Evolutionary conservation across 108 stramenopile genomes (phyloP).

Genomic region (Cyclostephanos invisitatus): DNA sequence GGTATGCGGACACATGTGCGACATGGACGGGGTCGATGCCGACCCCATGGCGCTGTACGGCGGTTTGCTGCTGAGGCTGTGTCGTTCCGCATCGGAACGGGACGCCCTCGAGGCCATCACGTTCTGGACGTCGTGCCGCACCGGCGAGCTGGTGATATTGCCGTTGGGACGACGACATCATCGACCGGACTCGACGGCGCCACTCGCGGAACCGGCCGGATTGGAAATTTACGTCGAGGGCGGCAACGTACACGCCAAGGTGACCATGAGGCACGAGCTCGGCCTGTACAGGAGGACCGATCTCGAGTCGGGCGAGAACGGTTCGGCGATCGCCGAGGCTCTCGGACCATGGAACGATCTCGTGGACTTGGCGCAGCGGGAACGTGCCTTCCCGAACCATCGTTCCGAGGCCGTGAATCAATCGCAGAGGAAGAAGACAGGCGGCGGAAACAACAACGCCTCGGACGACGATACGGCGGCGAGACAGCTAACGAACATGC

Average conservation of each 20-base stretch:
- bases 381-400: neutral
- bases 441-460: neutral
- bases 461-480: slow-evolving; percentile 1
- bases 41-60: slow-evolving; percentile 56
- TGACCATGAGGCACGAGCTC: slow-evolving; percentile 53
- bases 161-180: slow-evolving; percentile 47
- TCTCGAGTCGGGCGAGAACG: slow-evolving; percentile 23
- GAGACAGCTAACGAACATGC: slow-evolving; percentile 23
- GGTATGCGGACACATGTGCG: slow-evolving; percentile 54
- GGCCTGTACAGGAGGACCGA: slow-evolving; percentile 69
- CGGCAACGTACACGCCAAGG: slow-evolving; percentile 63
- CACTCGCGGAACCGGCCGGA: slow-evolving; percentile 33
- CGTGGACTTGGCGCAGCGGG: slow-evolving; percentile 1
- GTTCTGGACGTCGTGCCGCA: slow-evolving; percentile 12
- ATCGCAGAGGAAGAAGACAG: neutral
- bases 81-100: slow-evolving; percentile 30
- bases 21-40: slow-evolving; percentile 50
- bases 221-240: slow-evolving; percentile 63
- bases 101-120: slow-evolving; percentile 40
- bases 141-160: slow-evolving; percentile 38
- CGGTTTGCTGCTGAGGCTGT: slow-evolving; percentile 41
- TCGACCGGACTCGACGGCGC: neutral
- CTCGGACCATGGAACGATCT: slow-evolving; percentile 24
- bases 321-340: slow-evolving; percentile 15
- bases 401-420: neutral